phyloP scores from a whole-genome alignment of 2,329 filamentous ascomycete genomes.

The Aspergillus awamori region DNA sequence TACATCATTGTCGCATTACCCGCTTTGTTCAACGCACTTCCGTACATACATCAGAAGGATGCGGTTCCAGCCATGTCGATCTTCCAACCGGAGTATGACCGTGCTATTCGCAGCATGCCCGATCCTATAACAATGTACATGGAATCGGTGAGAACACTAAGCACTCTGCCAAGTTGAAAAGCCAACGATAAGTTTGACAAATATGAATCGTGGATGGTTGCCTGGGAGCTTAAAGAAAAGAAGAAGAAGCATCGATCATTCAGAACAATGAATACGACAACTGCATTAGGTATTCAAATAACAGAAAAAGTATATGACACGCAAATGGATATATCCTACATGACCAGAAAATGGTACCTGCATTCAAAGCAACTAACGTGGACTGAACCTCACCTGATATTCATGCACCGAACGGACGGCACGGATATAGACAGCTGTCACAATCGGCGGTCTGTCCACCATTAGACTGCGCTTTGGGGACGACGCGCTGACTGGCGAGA shows the following conservation, averaged over 20 bases:
- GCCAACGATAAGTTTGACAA: neutral
- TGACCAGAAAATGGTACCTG: neutral
- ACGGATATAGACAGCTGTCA: neutral
- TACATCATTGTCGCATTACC: no score
- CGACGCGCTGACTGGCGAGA: constrained; percentile 19
- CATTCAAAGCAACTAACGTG: neutral
- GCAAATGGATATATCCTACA: neutral
- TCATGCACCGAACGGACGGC: neutral
- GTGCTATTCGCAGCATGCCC: neutral
- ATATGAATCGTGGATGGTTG: neutral
- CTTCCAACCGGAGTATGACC: neutral
- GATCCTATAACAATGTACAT: neutral
- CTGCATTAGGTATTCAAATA: neutral
- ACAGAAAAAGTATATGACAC: neutral
- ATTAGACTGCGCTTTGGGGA: constrained; percentile 19
- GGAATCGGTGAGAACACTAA: neutral
- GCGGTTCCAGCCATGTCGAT: no score
- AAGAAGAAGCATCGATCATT: neutral
- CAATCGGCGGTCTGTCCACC: neutral
- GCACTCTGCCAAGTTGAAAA: neutral
- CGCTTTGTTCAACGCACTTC: no score
- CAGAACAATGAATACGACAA: neutral
- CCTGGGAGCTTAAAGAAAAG: neutral
- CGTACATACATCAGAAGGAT: no score
- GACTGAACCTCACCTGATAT: neutral